Evolutionary conservation across 2,329 filamentous ascomycete genomes (phyloP).

Genomic region (Aureobasidium sp.): DNA sequence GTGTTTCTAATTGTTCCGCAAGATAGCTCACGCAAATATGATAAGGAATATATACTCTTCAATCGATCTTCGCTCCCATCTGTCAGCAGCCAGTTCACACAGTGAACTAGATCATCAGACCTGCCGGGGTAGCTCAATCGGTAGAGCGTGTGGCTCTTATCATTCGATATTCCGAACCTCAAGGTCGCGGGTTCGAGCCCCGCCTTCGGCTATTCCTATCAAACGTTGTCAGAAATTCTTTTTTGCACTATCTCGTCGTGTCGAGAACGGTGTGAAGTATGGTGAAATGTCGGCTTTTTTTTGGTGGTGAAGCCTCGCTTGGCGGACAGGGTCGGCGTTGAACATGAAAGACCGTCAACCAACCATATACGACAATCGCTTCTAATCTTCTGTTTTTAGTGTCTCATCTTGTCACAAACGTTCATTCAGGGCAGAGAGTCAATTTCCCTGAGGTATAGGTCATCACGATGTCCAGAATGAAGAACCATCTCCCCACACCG

Average conservation of each 20-base stretch:
- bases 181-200: slow-evolving; percentile 16
- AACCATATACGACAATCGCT: not conserved
- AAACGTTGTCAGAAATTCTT: not conserved
- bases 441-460: not conserved
- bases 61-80: not conserved
- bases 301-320: not conserved
- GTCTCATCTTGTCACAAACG: not conserved
- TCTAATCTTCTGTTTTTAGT: not conserved
- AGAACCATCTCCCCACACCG: not conserved
- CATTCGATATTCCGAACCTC: slow-evolving; percentile 14
- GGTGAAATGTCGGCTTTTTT: not conserved
- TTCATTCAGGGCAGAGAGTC: not conserved
- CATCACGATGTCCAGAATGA: not conserved
- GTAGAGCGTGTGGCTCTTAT: slow-evolving; percentile 41
- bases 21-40: too few relatives aligned
- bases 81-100: not conserved
- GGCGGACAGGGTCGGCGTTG: not conserved
- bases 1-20: too few relatives aligned
- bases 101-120: slow-evolving; percentile 1
- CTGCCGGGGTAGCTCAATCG: slow-evolving; percentile 41
- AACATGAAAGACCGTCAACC: not conserved
- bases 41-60: not conserved
- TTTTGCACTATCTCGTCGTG: not conserved
- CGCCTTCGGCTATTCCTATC: not conserved
- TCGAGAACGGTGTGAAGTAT: not conserved